A percentile compares a stretch with the other conserved stretches of the same genome.
phyloP scores from a whole-genome alignment of 2,329 filamentous ascomycete species.

The Colletotrichum neosansevieriae region DNA sequence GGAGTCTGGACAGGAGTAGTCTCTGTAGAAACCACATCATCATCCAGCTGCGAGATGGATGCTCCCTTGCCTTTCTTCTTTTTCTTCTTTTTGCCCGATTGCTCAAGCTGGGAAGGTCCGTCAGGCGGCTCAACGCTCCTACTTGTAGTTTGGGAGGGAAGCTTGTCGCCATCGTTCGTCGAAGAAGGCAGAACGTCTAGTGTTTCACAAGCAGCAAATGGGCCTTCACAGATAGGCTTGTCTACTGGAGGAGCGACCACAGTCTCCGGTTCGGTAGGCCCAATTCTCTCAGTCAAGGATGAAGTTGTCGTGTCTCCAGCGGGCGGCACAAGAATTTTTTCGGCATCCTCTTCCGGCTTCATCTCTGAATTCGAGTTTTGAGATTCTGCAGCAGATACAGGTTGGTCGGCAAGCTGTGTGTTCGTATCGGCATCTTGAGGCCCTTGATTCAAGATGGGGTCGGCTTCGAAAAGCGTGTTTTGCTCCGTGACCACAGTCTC shows the following conservation, averaged over 20 bases:
- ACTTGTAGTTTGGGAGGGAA: slow-evolving; percentile 9
- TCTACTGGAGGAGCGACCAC: too few relatives aligned
- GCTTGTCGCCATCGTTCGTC: background rate
- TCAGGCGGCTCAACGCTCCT: slow-evolving; percentile 7
- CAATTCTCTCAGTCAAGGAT: too few relatives aligned
- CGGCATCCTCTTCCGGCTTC: too few relatives aligned
- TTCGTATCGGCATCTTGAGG: background rate
- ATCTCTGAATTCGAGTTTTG: too few relatives aligned
- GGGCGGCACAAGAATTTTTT: too few relatives aligned
- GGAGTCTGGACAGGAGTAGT: slow-evolving; percentile 12
- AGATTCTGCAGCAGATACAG: background rate
- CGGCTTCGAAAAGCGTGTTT: slow-evolving; percentile 20
- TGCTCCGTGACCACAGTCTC: slow-evolving; percentile 13
- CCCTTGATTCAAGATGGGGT: background rate
- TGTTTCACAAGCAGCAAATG: too few relatives aligned
- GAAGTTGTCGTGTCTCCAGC: too few relatives aligned
- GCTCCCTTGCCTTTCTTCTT: slow-evolving; percentile 41
- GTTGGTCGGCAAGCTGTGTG: background rate
- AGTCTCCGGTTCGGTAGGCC: too few relatives aligned
- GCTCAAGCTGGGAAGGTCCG: slow-evolving; percentile 29
- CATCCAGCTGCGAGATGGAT: slow-evolving; percentile 16
- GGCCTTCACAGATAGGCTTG: too few relatives aligned
- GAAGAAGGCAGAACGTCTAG: background rate
- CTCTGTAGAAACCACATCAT: slow-evolving; percentile 10
- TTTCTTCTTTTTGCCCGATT: slow-evolving; percentile 44